Conservation (phyloP, 805 yeast genomes). For the Scheffersomyces amazonensis region DNA sequence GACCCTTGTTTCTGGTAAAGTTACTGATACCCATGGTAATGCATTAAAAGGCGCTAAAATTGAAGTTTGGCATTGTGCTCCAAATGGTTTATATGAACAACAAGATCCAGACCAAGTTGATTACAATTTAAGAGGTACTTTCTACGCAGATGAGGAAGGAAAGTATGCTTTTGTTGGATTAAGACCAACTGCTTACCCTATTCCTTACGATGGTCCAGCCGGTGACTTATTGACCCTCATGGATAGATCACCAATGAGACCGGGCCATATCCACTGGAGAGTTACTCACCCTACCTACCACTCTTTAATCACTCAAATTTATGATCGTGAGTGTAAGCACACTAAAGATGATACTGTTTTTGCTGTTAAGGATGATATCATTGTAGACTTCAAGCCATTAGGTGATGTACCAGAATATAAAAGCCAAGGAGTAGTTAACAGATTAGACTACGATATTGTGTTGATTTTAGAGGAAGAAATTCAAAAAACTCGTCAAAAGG, state of each 20-base stretch:
- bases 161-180: conserved; percentile 22
- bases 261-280: conserved; percentile 18
- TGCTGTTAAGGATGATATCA: conserved; percentile 29
- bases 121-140: conserved; percentile 28
- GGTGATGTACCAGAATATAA: conserved; percentile 10
- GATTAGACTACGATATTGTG: conserved; percentile 15
- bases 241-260: conserved; percentile 36
- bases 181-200: conserved; percentile 33
- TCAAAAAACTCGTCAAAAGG: conserved; percentile 12
- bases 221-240: conserved; percentile 26
- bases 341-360: conserved; percentile 30
- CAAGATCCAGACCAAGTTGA: conserved; percentile 36
- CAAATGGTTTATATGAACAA: conserved; percentile 33
- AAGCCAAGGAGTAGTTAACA: conserved; percentile 11
- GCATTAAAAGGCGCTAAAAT: conserved; percentile 26
- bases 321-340: conserved; percentile 15
- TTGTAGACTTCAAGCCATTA: conserved; percentile 15
- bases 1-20: conserved; percentile 20
- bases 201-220: conserved; percentile 38
- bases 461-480: conserved; percentile 15
- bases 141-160: conserved; percentile 16
- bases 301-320: conserved; percentile 28
- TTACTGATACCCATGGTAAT: conserved; percentile 22
- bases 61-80: conserved; percentile 37
- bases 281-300: conserved; percentile 23